A percentile compares a stretch with the other conserved stretches of the same genome.
Conservation (phyloP, 306 rosid species). For the Vicia sativa region DNA sequence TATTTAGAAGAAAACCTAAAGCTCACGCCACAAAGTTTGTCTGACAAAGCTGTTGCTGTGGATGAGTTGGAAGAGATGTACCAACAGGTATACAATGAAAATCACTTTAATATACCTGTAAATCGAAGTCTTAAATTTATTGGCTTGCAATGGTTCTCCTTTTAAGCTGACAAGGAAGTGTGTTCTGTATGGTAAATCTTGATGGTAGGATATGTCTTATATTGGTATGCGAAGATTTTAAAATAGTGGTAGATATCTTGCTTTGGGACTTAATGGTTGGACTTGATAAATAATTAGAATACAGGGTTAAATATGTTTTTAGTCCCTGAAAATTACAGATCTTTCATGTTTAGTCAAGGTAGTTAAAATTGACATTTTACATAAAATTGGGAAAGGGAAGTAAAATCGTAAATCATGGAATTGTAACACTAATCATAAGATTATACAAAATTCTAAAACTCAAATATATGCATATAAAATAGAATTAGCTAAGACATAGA, state of each 20-base stretch:
- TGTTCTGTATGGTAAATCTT: conserved; percentile 21
- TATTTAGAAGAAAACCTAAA: conserved; percentile 90
- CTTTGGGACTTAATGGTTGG: conserved; percentile 25
- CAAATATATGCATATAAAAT: too few species aligned
- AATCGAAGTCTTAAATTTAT: conserved; percentile 20
- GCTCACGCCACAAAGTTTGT: conserved; percentile 80
- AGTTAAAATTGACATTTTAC: too few species aligned
- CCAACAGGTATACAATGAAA: conserved; percentile 65
- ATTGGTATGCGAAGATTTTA: conserved; percentile 26
- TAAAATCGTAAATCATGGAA: too few species aligned
- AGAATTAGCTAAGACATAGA: too few species aligned
- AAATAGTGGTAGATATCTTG: conserved; percentile 26
- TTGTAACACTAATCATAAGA: too few species aligned
- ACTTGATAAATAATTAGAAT: too few species aligned
- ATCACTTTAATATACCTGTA: conserved; percentile 24
- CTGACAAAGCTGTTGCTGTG: conserved; percentile 77
- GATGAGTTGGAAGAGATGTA: conserved; percentile 95
- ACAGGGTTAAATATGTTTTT: background rate
- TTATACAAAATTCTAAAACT: too few species aligned
- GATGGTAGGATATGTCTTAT: conserved; percentile 30
- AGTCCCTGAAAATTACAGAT: background rate
- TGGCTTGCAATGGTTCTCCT: conserved; percentile 10
- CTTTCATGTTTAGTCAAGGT: background rate
- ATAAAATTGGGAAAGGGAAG: too few species aligned
- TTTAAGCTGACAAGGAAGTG: conserved; percentile 17